phyloP scores from a whole-genome alignment of 805 yeast genomes.

The Myxozyma mucilagina region DNA sequence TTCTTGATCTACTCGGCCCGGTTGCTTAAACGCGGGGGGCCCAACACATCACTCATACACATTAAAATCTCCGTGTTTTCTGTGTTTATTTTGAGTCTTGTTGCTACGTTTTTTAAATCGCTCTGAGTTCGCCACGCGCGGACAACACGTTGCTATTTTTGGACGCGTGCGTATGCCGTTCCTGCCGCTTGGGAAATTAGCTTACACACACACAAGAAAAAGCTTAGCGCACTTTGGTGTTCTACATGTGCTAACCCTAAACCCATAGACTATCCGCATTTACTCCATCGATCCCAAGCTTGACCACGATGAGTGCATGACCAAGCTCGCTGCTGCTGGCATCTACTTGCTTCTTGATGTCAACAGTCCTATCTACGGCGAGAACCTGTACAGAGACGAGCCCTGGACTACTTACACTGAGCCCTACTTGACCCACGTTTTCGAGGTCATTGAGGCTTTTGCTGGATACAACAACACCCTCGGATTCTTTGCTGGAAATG shows the following conservation, averaged over 20 bases:
- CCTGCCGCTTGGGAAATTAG: constrained; percentile 1
- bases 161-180: constrained; percentile 3
- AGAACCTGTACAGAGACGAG: constrained; percentile 83
- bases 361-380: constrained; percentile 77
- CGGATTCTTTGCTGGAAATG: constrained; percentile 92
- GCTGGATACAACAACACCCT: constrained; percentile 83
- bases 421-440: constrained; percentile 70
- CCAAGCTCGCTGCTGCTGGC: constrained; percentile 85
- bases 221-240: background rate
- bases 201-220: background rate
- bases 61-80: too few species aligned
- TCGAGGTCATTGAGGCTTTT: constrained; percentile 77
- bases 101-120: too few species aligned
- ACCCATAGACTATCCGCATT: constrained; percentile 65
- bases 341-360: constrained; percentile 90
- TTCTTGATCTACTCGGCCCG: background rate
- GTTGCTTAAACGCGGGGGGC: background rate
- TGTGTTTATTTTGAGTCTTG: too few species aligned
- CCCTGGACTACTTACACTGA: constrained; percentile 87
- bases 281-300: constrained; percentile 82
- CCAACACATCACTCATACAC: too few species aligned
- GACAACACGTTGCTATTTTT: background rate
- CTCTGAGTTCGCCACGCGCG: background rate
- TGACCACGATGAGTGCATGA: constrained; percentile 88
- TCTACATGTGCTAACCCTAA: background rate